phyloP scores from a whole-genome alignment of 2,329 filamentous ascomycete species.

The Lasiodiplodia hormozganensis region DNA sequence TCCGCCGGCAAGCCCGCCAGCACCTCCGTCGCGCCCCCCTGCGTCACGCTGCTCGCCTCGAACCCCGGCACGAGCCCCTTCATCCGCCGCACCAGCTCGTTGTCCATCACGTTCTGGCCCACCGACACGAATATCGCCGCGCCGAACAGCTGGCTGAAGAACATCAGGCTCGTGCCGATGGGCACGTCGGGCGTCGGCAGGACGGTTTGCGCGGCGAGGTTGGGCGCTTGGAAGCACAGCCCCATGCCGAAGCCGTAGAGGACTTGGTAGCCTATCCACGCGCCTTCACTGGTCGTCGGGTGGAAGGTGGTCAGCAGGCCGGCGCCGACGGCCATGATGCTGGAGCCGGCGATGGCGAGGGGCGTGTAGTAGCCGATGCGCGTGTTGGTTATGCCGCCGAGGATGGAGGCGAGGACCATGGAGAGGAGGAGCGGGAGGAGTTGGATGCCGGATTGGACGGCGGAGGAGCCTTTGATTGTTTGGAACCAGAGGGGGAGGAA shows the following conservation, averaged over 20 bases:
- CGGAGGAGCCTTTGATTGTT: constrained; percentile 48
- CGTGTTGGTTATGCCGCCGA: constrained; percentile 42
- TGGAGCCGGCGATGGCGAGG: constrained; percentile 45
- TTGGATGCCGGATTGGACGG: constrained; percentile 48
- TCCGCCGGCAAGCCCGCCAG: not conserved
- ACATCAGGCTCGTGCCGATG: constrained; percentile 42
- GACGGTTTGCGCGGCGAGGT: constrained; percentile 31
- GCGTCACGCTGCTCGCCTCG: constrained; percentile 5
- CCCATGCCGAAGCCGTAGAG: constrained; percentile 36
- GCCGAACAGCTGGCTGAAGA: constrained; percentile 53
- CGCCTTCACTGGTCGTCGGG: not conserved
- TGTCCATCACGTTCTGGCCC: constrained; percentile 50
- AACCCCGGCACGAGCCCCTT: constrained; percentile 41
- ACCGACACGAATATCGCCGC: constrained; percentile 49
- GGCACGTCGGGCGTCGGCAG: constrained; percentile 30
- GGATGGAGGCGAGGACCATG: constrained; percentile 37
- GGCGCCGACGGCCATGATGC: constrained; percentile 38
- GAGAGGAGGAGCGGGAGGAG: constrained; percentile 44
- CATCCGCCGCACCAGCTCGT: constrained; percentile 41
- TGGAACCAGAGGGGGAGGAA: constrained; percentile 55
- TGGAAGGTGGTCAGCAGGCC: constrained; percentile 39
- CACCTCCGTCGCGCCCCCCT: not conserved
- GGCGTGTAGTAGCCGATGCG: constrained; percentile 52
- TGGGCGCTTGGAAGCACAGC: constrained; percentile 33
- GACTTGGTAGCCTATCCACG: constrained; percentile 44